These are phyloP conservation scores for Ceratobasidium sp. DNA, from an alignment of 1,284 basidiomycete species.

Conservation along the genomic window DNA sequence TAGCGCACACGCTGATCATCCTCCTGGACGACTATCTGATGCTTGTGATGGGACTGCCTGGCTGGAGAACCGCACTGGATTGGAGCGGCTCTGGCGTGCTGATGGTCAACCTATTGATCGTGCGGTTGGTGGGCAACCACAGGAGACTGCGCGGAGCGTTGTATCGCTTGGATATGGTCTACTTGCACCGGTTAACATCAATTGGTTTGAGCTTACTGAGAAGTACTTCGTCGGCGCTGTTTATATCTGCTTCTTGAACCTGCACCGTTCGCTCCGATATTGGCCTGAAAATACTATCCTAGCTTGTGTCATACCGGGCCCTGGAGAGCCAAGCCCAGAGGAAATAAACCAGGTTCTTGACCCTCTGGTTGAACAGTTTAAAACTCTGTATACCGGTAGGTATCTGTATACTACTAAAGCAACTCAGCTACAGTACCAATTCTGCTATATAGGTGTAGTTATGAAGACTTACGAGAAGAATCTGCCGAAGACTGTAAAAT, in stretches of 20 bases:
- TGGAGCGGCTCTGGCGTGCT: neutral
- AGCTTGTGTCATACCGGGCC: conserved; percentile 15
- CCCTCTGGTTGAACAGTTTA: neutral
- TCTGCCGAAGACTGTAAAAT: neutral
- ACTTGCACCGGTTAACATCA: conserved; percentile 1
- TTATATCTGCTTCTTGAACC: neutral
- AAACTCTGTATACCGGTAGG: conserved; percentile 10
- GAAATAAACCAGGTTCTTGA: conserved; percentile 9
- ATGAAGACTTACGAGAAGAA: neutral
- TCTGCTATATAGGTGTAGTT: neutral
- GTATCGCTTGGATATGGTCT: conserved; percentile 21
- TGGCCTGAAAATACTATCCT: conserved; percentile 12
- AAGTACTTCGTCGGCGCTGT: conserved; percentile 11
- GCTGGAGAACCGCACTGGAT: neutral
- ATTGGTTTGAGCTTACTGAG: conserved; percentile 8
- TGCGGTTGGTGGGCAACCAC: neutral
- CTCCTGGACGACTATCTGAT: neutral
- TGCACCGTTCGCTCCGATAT: neutral
- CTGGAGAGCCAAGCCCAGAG: conserved; percentile 6
- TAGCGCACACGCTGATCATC: neutral
- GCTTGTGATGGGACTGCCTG: conserved; percentile 13
- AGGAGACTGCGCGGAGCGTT: neutral
- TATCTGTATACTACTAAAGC: no score
- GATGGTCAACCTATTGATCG: neutral
- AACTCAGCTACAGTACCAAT: no score